Evolutionary conservation across 2,329 filamentous ascomycete species (phyloP), one percentile per base, ranked within the genome.

Genomic region (Cladosporium sp.): DNA sequence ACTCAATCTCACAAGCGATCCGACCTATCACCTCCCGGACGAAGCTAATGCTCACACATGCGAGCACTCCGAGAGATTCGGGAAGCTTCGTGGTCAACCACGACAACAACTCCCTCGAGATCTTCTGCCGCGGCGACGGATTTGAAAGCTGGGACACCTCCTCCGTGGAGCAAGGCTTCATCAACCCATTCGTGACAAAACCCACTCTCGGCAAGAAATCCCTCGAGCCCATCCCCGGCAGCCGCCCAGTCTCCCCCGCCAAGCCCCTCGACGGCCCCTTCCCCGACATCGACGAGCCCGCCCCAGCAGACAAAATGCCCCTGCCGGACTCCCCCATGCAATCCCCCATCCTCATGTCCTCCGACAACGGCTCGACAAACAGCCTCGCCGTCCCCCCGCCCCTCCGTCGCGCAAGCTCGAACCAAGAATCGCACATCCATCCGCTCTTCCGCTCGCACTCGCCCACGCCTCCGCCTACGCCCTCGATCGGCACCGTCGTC

Each of bases 91-190:
- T 69, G 28, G 54, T 56, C 40, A 49, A 48, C 46, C 52, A 51
- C 49, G 68, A 52, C 57, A 56, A 38, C 59, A 63, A 32, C 34
- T 46, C 41, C 65, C 70, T 70, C 18, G 67, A 70, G 40, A 67
- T 63, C n/a, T 55, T 65, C 14, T 66, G 71, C 22, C 70, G 70
- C 32, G 66, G 69, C 2, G 83, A 86, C 56, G 80, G 81, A 1
- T 89, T 89, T 61, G 86, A 89, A 61, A 83, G 79, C 2, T 89
- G 86, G 86, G 85, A 89, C 62, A 87, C 84, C 0, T 86, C 84
- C 0, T 74, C 76, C 0, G 82, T 88, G 2, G 84, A 79, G 2
- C 79, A 84, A 58, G 79, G 77, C 59, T 77, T 81, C 28, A 79
- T 84, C 59, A 76, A 77, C 2, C 77, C 83, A 1, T 63, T 81